Percentiles rank a stretch among this genome's conserved stretches.
Conservation (phyloP, 768 basidiomycete genomes). For the Botryobasidium botryosum region DNA sequence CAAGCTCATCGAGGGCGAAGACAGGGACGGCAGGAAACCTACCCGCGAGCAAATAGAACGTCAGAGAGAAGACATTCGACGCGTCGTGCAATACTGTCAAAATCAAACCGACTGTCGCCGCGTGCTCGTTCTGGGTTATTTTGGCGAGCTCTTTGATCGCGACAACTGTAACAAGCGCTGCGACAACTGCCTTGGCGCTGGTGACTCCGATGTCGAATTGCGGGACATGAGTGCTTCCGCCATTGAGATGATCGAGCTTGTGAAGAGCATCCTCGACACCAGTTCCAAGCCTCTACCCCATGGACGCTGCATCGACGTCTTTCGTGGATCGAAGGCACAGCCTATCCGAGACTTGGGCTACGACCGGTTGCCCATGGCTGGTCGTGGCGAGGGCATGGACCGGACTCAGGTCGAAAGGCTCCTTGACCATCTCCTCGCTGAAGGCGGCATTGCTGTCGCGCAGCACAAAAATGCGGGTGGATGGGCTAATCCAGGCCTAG, state of each 20-base stretch:
- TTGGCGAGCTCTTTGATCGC: constrained; percentile 63
- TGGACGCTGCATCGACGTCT: constrained; percentile 39
- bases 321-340: constrained; percentile 41
- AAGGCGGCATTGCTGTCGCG: not conserved
- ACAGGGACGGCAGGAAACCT: constrained; percentile 29
- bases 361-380: constrained; percentile 33
- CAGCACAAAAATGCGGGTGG: not conserved
- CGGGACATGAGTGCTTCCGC: constrained; percentile 51
- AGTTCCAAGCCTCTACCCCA: constrained; percentile 40
- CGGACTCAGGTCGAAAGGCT: too few relatives aligned
- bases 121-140: constrained; percentile 72
- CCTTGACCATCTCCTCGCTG: not conserved
- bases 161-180: constrained; percentile 51
- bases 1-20: constrained; percentile 36
- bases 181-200: constrained; percentile 59
- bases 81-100: constrained; percentile 62
- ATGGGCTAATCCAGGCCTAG: not conserved
- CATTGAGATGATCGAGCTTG: constrained; percentile 37
- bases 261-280: constrained; percentile 28
- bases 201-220: constrained; percentile 24
- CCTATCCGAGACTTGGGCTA: constrained; percentile 32
- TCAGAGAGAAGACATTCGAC: constrained; percentile 43
- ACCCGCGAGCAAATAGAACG: constrained; percentile 43
- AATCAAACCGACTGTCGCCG: constrained; percentile 80
- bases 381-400: constrained; percentile 33